These are phyloP conservation scores for Boletus eberwhitei DNA, from an alignment of 768 basidiomycete genomes.

Conservation along the genomic window DNA sequence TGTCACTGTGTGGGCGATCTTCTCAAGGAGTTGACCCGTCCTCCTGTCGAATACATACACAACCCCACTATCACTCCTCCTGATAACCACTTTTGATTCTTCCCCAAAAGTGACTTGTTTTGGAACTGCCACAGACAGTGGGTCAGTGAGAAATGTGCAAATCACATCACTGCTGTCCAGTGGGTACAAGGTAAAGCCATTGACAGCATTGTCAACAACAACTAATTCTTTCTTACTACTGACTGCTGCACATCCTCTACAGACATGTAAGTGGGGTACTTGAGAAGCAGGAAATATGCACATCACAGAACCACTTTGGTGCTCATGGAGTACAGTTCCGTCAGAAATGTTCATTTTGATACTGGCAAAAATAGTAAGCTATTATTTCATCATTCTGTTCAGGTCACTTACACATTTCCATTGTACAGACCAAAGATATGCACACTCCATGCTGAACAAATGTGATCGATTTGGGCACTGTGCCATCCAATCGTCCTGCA, in stretches of 20 bases:
- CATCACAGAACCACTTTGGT: slow-evolving; percentile 5
- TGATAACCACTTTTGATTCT: slow-evolving; percentile 2
- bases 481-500: slow-evolving; percentile 1
- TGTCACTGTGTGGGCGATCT: background rate
- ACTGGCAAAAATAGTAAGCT: background rate
- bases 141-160: background rate
- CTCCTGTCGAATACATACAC: slow-evolving; percentile 7
- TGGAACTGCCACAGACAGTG: background rate
- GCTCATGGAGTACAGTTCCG: slow-evolving; percentile 1
- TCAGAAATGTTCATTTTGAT: slow-evolving; percentile 1
- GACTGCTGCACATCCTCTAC: slow-evolving; percentile 5
- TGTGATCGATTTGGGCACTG: slow-evolving; percentile 2
- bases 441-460: background rate
- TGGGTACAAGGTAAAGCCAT: slow-evolving; percentile 5
- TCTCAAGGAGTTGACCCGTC: background rate
- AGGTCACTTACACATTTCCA: slow-evolving; percentile 1
- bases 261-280: background rate
- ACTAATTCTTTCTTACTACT: background rate
- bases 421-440: slow-evolving; percentile 7
- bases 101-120: slow-evolving; percentile 12
- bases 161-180: background rate
- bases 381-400: background rate
- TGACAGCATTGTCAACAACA: slow-evolving; percentile 4
- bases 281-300: background rate
- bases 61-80: slow-evolving; percentile 1